Base-by-base conservation (phyloP, 495 filamentous ascomycete species). In the Trichoderma virens region DNA sequence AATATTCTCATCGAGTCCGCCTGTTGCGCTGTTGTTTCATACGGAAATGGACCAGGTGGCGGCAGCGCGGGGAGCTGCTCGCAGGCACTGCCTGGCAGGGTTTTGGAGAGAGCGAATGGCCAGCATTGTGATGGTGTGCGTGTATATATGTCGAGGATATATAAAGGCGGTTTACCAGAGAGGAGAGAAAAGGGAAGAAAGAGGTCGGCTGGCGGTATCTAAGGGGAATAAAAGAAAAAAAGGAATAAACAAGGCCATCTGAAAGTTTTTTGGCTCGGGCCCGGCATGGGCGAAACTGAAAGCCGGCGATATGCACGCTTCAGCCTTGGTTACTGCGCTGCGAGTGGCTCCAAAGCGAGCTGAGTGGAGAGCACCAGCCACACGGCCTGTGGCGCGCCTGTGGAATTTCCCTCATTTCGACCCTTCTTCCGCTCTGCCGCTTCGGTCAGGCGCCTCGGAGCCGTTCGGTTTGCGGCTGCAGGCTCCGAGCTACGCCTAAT, bases 41-140 rank as follows among this genome's bases (percentile, higher is more conserved):
- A 81, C 67, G 64, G 77, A 75, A 65, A 80, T 67, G 69, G 71
- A 66, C 63, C 67, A 64, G 68, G 75, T 66, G 67, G 74, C 72
- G 66, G 78, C 73, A 64, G 78, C 74, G 69, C 78, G 78, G 65
- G 78, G 74, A 64, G 72, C 78, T 47, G 76, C 70, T 64, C 76
- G 73, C 56, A 80, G 71, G 73, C 72, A 80, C 68, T 83, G 82
- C 71, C 77, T 78, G 74, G 75, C 72, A 69, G 81, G 79, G 60
- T 76, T 80, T 74, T 77, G 78, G 68, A 79, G 74, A 65, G 76
- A 76, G 68, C 80, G 80, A 70, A 80, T 73, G 72, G 76, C 72
- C 67, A 83, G 71, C 82, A 85, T 85, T 62, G 66, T 80, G 68
- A 62, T 9, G 38, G 23, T 16, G 5, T 35, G 32, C 5, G 51